Evolutionary conservation across 108 stramenopile genomes (phyloP), one percentile per base, ranked within the genome.

Genomic region (Schizochytrium sp.): DNA sequence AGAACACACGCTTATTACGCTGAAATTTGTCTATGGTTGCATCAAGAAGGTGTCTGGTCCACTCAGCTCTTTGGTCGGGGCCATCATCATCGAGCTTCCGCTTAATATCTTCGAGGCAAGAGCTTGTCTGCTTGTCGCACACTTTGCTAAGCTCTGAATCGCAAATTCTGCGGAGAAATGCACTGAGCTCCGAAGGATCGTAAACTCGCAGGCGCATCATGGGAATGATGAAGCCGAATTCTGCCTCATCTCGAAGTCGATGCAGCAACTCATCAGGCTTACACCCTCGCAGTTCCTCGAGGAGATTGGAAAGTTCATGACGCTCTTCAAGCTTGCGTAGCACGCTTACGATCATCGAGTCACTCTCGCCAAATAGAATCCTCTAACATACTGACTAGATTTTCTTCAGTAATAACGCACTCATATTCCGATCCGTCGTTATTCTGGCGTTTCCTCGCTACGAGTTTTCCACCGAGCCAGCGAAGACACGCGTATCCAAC

Each of bases 191-290:
- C n/a, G 5, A 46, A 4, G 49, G 49, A 53, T 28, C 19, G 19
- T 83, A 83, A 40, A 19, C 49, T 46, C 73, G 73, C n/a, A 83
- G 46, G 5, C 73, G 5, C 73, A 83, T 83, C 2, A 83, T 19
- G 19, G 46, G 73, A 53, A 83, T 83, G 53, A 83, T 83, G 73
- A 83, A 28, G 73, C 73, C 73, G n/a, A 83, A 83, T 8, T 83
- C 73, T 4, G 49, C 19, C 73, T 83, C 73, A n/a, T 83, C 73
- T 28, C n/a, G 73, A 7, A 83, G 73, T 19, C 73, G 73, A 7
- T 28, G 73, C 73, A 83, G 2, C 73, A 83, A 55, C 19, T 83
- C 73, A n/a, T 83, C 73, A 8, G 73, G 73, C 19, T 83, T 83
- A 53, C 73, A 83, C 8, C 73, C 73, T 55, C 73, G 73, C 13